A percentile compares a stretch with the other conserved stretches of the same genome.
These are phyloP conservation scores for Citrullus mucosospermus DNA, from an alignment of 306 rosid species.

Conservation along the genomic window DNA sequence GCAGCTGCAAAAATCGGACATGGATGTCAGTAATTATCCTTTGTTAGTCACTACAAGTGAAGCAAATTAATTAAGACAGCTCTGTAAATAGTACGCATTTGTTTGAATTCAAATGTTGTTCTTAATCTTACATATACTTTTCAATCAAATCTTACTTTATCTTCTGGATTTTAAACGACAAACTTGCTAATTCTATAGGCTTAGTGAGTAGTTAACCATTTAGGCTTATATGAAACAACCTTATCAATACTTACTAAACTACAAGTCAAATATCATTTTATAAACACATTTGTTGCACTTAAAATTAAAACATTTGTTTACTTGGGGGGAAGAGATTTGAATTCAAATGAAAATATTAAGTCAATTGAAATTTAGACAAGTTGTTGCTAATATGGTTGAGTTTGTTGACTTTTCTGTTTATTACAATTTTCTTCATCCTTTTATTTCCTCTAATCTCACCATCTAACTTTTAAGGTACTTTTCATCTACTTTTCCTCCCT, in stretches of 20 bases:
- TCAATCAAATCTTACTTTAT: neutral
- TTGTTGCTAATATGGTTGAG: neutral
- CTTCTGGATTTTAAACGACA: neutral
- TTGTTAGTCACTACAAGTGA: neutral
- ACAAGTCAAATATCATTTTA: too few species aligned
- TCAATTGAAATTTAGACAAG: neutral
- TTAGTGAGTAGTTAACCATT: too few species aligned
- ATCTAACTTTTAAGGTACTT: neutral
- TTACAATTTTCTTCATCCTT: neutral
- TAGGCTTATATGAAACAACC: neutral
- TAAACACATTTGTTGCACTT: neutral
- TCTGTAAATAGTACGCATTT: neutral
- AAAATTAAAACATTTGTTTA: neutral
- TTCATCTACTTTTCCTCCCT: neutral
- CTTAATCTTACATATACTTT: neutral
- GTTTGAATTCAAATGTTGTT: neutral
- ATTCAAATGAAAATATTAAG: neutral
- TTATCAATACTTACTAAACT: neutral
- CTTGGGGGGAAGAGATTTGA: neutral
- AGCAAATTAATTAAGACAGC: neutral
- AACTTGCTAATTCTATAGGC: too few species aligned
- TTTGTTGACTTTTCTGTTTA: neutral
- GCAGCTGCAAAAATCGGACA: neutral
- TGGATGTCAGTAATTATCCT: neutral
- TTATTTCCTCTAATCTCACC: neutral